phyloP scores from a whole-genome alignment of 768 basidiomycete genomes.

The Mrakia blollopis region DNA sequence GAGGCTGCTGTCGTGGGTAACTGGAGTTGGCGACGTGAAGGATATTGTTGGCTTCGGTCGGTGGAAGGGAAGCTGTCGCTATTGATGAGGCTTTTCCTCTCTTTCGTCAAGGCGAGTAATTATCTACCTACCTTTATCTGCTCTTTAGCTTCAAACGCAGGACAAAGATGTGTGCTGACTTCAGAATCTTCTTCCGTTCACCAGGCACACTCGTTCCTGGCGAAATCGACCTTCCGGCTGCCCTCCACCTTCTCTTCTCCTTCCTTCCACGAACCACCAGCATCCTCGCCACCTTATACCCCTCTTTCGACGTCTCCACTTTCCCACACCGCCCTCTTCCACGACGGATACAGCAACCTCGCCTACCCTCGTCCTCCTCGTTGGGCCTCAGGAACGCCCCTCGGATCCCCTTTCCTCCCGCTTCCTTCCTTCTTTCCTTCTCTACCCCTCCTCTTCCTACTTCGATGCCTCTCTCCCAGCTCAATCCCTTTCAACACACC shows the following conservation, averaged over 20 bases:
- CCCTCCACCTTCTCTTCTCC: not conserved
- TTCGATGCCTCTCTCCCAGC: not conserved
- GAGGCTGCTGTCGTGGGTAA: conserved; percentile 76
- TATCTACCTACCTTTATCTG: not conserved
- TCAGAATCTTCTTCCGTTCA: not conserved
- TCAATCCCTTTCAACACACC: not conserved
- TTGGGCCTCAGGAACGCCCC: not conserved
- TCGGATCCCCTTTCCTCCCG: not conserved
- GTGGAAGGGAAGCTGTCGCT: conserved; percentile 52
- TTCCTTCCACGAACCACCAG: not conserved
- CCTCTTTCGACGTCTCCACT: not conserved
- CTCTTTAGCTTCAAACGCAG: not conserved
- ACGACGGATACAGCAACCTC: not conserved
- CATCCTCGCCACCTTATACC: no score
- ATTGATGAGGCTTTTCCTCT: not conserved
- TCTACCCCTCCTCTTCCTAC: not conserved
- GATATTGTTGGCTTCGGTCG: conserved; percentile 90
- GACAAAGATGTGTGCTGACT: no score
- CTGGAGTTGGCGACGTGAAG: conserved; percentile 78
- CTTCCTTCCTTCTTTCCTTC: not conserved
- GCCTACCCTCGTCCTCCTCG: not conserved
- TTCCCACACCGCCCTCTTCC: not conserved
- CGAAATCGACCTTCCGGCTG: not conserved
- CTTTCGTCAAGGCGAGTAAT: no score
- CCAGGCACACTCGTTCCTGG: not conserved